A percentile compares a stretch with the other conserved stretches of the same genome.
phyloP scores from a whole-genome alignment of 805 yeast genomes.

The Metschnikowia anglica region DNA sequence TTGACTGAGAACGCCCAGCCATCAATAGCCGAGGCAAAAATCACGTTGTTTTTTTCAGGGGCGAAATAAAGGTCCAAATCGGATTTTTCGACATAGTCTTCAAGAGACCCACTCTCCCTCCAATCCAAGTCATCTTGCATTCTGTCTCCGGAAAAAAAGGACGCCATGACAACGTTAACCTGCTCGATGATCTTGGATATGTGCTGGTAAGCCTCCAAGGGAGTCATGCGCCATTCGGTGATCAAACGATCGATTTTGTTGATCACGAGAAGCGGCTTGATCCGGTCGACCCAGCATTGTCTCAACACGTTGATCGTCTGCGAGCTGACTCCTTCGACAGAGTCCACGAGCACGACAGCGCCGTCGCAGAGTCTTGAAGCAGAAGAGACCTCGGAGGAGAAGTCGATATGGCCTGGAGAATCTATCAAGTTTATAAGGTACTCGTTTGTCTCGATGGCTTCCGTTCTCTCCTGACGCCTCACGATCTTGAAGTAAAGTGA shows the following conservation, averaged over 20 bases:
- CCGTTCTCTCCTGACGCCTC: constrained; percentile 33
- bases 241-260: constrained; percentile 89
- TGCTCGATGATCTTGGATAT: constrained; percentile 79
- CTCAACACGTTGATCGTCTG: constrained; percentile 93
- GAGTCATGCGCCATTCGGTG: constrained; percentile 75
- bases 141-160: constrained; percentile 88
- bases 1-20: constrained; percentile 97
- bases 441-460: constrained; percentile 54
- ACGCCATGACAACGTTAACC: constrained; percentile 91
- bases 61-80: constrained; percentile 83
- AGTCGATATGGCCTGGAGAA: constrained; percentile 99
- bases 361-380: constrained; percentile 97
- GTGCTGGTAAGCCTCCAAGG: constrained; percentile 83
- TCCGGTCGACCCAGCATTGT: constrained; percentile 92
- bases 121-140: constrained; percentile 82
- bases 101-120: constrained; percentile 61
- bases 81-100: constrained; percentile 66
- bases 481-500: constrained; percentile 83
- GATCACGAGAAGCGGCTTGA: constrained; percentile 82
- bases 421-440: constrained; percentile 89
- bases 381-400: constrained; percentile 92
- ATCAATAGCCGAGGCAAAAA: constrained; percentile 88
- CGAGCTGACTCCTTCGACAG: constrained; percentile 97
- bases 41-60: constrained; percentile 85
- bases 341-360: constrained; percentile 92